Evolutionary conservation across 129 eudicot species (phyloP), one percentile per base, ranked within the genome.

Genomic region (Chrysanthemum makinoi): DNA sequence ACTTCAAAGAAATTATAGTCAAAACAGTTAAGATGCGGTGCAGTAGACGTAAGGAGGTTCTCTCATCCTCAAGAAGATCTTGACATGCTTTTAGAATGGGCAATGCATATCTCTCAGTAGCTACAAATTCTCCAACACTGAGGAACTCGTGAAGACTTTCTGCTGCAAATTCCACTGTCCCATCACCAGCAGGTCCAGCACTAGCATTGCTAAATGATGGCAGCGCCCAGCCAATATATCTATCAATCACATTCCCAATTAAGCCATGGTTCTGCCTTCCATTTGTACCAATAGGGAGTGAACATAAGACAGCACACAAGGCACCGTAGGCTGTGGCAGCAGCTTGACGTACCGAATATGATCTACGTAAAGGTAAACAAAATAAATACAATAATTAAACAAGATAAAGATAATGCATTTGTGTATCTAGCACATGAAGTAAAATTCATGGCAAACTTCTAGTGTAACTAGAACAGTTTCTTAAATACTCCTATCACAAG

Each of bases 61-160:
- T 95, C 77, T 95, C 99, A 73, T 95, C 99, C 80, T 95, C 99
- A 10, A 95, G 97, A 80, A 95, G 96, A 66, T 95, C 95, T 79
- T 90, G 99, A 77, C 96, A 90, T 58, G 96, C 91, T 83, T 95
- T 90, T 61, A 95, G 94, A 80, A 90, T 72, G n/a, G 97, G 97
- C 71, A 87, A 68, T 44, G 99, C 94, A 54, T 84, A 95, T 82
- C 99, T 87, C 76, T 95, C 99, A 79, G 81, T 72, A 44, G 94
- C 94, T 63, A 84, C 91, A 51, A 81, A 85, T 67, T 95, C 99
- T 66, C 94, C 97, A 75, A 90, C 86, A 81, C 66, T 90, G 54
- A 95, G 89, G 70, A 95, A 90, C 80, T 95, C 99, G 3, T 80
- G 95, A 30, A 95, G 87, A 72, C 94, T 81, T 77, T 80, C 97